Evolutionary conservation across 352 stramenopile species (phyloP).

Genomic region (Phytopythium helicoides): DNA sequence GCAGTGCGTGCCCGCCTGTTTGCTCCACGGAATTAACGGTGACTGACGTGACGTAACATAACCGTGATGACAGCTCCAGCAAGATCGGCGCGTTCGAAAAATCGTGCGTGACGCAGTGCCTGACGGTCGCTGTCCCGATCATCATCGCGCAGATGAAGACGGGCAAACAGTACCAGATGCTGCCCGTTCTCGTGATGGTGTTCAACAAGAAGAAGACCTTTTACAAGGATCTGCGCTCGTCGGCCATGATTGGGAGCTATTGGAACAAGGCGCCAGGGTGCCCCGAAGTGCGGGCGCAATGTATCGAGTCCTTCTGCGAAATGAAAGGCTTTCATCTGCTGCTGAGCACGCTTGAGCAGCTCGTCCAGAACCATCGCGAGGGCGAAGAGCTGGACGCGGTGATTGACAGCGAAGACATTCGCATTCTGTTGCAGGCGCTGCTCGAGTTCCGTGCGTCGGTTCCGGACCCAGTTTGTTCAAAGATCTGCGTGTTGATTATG

Average conservation of each 20-base stretch:
- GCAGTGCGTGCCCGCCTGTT: constrained; percentile 53
- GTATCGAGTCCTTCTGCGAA: constrained; percentile 81
- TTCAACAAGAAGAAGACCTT: constrained; percentile 91
- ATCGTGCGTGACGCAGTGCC: constrained; percentile 77
- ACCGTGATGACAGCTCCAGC: constrained; percentile 48
- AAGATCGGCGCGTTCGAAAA: constrained; percentile 89
- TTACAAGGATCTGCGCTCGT: constrained; percentile 87
- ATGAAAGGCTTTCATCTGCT: constrained; percentile 76
- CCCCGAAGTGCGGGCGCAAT: constrained; percentile 81
- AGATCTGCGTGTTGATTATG: constrained; percentile 79
- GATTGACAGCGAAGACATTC: constrained; percentile 80
- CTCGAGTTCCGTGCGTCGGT: constrained; percentile 72
- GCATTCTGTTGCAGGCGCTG: constrained; percentile 75
- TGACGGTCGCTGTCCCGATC: constrained; percentile 62
- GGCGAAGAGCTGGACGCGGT: constrained; percentile 43
- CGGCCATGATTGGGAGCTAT: constrained; percentile 86
- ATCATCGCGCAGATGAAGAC: constrained; percentile 74
- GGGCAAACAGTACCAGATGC: constrained; percentile 54
- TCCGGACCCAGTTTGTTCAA: constrained; percentile 53
- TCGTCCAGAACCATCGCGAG: constrained; percentile 50
- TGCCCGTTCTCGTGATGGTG: constrained; percentile 77
- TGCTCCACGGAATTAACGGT: not conserved
- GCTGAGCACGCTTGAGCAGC: constrained; percentile 65
- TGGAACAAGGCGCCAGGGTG: constrained; percentile 86
- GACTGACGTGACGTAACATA: not conserved